A percentile compares a stretch with the other conserved stretches of the same genome.
Conservation (phyloP, 2,329 filamentous ascomycete species). For the Paecilomyces dactylethromorphus region DNA sequence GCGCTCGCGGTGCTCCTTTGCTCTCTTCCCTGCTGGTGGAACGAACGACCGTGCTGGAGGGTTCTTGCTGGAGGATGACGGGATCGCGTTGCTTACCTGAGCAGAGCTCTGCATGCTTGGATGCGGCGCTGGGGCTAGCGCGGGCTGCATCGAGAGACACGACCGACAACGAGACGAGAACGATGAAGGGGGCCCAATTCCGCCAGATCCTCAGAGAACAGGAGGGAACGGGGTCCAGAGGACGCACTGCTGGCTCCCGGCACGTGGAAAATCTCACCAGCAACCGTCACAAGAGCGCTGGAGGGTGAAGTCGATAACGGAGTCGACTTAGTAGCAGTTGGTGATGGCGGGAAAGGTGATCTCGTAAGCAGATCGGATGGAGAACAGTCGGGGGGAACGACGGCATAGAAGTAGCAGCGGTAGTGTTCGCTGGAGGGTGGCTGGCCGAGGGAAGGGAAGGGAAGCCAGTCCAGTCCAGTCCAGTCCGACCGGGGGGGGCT, state of each 20-base stretch:
- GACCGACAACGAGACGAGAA: constrained; percentile 5
- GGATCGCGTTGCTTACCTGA: constrained; percentile 47
- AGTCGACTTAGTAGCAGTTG: constrained; percentile 2
- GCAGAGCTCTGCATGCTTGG: constrained; percentile 42
- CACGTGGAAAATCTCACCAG: constrained; percentile 8
- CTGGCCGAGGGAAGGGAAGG: not conserved
- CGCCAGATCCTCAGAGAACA: constrained; percentile 2
- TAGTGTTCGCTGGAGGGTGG: not conserved
- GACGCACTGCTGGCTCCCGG: not conserved
- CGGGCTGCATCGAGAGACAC: constrained; percentile 35
- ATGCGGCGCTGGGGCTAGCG: constrained; percentile 44
- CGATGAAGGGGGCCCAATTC: constrained; percentile 13
- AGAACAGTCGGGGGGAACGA: not conserved
- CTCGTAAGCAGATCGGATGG: constrained; percentile 16
- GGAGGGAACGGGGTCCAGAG: not conserved
- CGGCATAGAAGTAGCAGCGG: not conserved
- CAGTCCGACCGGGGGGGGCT: no score
- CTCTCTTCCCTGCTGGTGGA: not conserved
- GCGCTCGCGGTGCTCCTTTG: not conserved
- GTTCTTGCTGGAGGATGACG: constrained; percentile 28
- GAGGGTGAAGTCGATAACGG: not conserved
- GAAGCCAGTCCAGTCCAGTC: no score
- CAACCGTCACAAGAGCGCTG: not conserved
- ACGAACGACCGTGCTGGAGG: constrained; percentile 5
- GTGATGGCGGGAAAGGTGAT: constrained; percentile 8